These are phyloP conservation scores for Rhodotorula sp. DNA, from an alignment of 1,284 basidiomycete genomes.

Conservation along the genomic window DNA sequence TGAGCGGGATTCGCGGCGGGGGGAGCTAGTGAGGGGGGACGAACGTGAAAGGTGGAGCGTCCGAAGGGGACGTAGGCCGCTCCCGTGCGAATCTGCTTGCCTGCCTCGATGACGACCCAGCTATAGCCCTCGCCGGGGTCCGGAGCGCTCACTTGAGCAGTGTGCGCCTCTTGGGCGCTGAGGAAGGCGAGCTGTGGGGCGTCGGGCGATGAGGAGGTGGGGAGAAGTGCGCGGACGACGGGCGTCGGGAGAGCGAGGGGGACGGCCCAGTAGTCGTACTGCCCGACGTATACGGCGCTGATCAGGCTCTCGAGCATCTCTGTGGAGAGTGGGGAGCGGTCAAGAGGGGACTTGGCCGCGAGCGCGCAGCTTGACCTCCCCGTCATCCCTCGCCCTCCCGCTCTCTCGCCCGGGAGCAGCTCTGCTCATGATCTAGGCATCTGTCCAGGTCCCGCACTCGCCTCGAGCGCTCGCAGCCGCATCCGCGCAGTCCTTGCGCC, in stretches of 20 bases:
- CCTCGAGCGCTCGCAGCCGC: background rate
- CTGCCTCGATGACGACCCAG: constrained; percentile 26
- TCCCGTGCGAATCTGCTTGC: constrained; percentile 28
- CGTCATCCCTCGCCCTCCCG: background rate
- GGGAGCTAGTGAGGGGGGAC: constrained; percentile 1
- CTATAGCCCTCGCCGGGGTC: constrained; percentile 7
- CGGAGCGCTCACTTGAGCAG: background rate
- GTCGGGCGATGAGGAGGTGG: background rate
- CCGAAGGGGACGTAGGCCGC: constrained; percentile 18
- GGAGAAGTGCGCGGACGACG: constrained; percentile 26
- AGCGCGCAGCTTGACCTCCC: background rate
- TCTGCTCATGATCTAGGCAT: no score
- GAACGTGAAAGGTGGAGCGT: constrained; percentile 11
- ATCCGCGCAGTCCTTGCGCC: background rate
- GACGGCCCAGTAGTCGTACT: constrained; percentile 20
- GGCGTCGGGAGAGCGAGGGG: constrained; percentile 23
- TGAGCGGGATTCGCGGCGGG: constrained; percentile 5
- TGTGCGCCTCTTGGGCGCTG: background rate
- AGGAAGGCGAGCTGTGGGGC: constrained; percentile 9
- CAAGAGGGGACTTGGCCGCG: background rate
- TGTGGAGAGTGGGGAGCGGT: background rate
- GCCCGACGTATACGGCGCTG: constrained; percentile 21
- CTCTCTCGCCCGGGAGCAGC: background rate
- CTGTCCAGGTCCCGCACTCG: background rate
- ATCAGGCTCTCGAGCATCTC: constrained; percentile 15